Conservation (phyloP, 108 stramenopile species). For the Fragilaria crotonensis region DNA sequence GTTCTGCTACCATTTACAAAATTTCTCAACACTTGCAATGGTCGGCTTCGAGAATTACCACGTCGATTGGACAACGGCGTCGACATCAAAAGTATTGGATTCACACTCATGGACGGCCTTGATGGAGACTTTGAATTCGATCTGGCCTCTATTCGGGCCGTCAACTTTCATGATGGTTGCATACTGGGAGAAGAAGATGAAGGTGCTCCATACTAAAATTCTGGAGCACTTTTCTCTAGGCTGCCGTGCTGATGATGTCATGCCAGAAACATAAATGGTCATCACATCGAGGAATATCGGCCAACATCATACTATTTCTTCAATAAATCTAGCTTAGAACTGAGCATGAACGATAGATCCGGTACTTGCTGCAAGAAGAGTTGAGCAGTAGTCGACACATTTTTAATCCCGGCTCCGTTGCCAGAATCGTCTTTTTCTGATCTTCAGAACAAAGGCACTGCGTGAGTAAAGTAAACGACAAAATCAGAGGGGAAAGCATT, state of each 20-base stretch:
- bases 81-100: slow-evolving; percentile 57
- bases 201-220: slow-evolving; percentile 2
- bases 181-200: slow-evolving; percentile 7
- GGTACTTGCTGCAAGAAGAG: slow-evolving; percentile 12
- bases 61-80: slow-evolving; percentile 55
- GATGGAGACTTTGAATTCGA: slow-evolving; percentile 78
- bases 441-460: no score
- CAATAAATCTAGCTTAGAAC: slow-evolving; percentile 15
- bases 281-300: neutral
- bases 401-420: neutral
- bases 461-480: no score
- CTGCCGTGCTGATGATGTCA: no score
- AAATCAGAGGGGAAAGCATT: no score
- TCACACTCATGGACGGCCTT: slow-evolving; percentile 76
- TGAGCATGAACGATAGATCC: slow-evolving; percentile 28
- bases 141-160: slow-evolving; percentile 62
- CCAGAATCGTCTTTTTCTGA: no score
- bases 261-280: neutral
- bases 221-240: neutral
- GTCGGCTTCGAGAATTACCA: slow-evolving; percentile 49
- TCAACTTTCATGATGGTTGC: slow-evolving; percentile 42
- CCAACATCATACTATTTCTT: slow-evolving; percentile 7
- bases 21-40: slow-evolving; percentile 55
- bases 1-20: slow-evolving; percentile 57
- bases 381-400: neutral